Evolutionary conservation across 2,329 filamentous ascomycete species (phyloP).

Genomic region (Calonectria pseudoturangicola): DNA sequence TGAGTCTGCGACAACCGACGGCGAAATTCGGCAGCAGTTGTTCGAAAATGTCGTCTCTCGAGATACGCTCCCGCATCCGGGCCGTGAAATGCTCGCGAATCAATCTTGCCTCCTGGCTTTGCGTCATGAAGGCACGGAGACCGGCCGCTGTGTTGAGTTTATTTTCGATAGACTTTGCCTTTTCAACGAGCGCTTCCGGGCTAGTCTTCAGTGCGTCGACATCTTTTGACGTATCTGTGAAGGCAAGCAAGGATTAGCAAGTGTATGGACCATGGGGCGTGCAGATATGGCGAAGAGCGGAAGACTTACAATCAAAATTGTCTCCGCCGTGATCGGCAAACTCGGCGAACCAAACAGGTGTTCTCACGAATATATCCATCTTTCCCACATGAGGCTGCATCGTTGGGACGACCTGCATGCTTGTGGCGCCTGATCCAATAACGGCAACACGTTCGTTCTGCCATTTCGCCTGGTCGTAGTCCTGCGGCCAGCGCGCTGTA

Average conservation of each 20-base stretch:
- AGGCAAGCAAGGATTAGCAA: neutral
- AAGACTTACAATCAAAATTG: conserved; percentile 27
- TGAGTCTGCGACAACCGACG: conserved; percentile 32
- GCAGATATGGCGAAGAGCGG: too few species aligned
- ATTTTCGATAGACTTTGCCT: conserved; percentile 24
- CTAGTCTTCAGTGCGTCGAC: neutral
- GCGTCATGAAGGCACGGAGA: conserved; percentile 24
- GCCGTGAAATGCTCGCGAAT: conserved; percentile 29
- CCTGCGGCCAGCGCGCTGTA: conserved; percentile 25
- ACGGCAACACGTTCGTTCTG: conserved; percentile 16
- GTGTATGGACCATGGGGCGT: too few species aligned
- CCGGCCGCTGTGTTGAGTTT: conserved; percentile 26
- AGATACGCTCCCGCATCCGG: conserved; percentile 24
- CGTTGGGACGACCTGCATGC: conserved; percentile 27
- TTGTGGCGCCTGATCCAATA: conserved; percentile 25
- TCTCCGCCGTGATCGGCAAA: conserved; percentile 28
- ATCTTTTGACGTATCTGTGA: conserved; percentile 18
- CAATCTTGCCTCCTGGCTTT: conserved; percentile 16
- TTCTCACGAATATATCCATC: conserved; percentile 33
- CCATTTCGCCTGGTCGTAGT: conserved; percentile 13
- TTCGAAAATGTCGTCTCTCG: conserved; percentile 12
- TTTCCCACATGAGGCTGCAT: conserved; percentile 31
- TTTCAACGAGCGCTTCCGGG: conserved; percentile 21
- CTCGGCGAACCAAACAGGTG: conserved; percentile 32
- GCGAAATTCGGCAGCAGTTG: conserved; percentile 29